These are phyloP conservation scores for Solanum peruvianum DNA, from an alignment of 257 asterid species.

Conservation along the genomic window DNA sequence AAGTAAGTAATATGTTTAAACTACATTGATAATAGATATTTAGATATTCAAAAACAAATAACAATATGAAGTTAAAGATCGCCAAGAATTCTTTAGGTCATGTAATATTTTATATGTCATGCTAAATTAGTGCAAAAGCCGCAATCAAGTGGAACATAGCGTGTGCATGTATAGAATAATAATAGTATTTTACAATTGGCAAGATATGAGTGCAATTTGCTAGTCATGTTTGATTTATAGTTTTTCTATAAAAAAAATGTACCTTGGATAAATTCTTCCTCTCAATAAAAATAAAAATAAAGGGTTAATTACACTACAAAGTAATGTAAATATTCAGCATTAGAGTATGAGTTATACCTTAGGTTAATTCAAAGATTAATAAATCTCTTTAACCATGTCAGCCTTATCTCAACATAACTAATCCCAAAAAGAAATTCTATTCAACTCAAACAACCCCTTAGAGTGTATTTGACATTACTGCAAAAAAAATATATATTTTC, in stretches of 20 bases:
- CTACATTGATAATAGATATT: not conserved
- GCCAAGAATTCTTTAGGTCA: not conserved
- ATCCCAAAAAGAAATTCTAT: no score
- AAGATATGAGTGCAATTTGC: not conserved
- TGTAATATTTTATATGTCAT: not conserved
- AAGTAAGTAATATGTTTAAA: not conserved
- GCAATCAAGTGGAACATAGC: not conserved
- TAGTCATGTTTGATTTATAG: not conserved
- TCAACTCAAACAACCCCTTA: no score
- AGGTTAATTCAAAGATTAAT: no score
- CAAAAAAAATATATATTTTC: no score
- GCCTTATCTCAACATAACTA: no score
- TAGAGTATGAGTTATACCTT: no score
- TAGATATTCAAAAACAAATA: not conserved
- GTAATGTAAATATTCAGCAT: no score
- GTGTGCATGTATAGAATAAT: not conserved
- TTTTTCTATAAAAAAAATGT: not conserved
- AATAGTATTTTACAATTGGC: not conserved
- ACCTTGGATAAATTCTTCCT: not conserved
- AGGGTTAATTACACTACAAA: no score
- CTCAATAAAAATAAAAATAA: no score
- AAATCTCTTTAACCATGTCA: not conserved
- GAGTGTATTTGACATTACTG: no score
- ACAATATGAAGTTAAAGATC: not conserved
- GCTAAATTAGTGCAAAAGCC: not conserved